Conservation (phyloP, 176 grass and related monocot genomes). For the Carex parvula region DNA sequence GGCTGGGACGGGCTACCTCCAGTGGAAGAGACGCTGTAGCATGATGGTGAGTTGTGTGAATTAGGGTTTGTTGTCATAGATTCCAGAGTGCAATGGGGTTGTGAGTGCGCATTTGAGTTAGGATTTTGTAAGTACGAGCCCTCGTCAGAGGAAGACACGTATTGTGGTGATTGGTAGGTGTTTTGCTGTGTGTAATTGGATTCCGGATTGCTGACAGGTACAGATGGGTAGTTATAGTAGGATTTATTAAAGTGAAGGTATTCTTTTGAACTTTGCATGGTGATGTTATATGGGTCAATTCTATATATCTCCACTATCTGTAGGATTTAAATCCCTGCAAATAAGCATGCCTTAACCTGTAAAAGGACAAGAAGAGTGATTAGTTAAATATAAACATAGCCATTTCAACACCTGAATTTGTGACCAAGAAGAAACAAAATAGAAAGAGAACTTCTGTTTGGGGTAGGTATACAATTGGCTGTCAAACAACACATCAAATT, state of each 20-base stretch:
- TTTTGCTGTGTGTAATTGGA: slow-evolving; percentile 11
- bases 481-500: neutral
- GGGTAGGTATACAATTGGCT: neutral
- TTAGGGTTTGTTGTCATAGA: slow-evolving; percentile 45
- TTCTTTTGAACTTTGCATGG: slow-evolving; percentile 31
- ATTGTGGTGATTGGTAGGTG: slow-evolving; percentile 19
- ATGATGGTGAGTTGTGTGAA: slow-evolving; percentile 58
- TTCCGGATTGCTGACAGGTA: slow-evolving; percentile 1
- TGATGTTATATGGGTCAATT: neutral
- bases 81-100: slow-evolving; percentile 68
- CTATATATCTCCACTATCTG: neutral
- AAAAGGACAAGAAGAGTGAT: neutral
- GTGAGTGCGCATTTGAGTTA: slow-evolving; percentile 1
- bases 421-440: neutral
- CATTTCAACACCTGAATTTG: neutral
- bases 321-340: neutral
- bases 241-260: slow-evolving; percentile 8
- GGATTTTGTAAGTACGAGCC: neutral
- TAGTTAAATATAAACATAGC: neutral
- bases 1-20: slow-evolving; percentile 65
- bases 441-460: neutral
- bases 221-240: slow-evolving; percentile 18
- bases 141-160: slow-evolving; percentile 29
- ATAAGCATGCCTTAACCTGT: neutral
- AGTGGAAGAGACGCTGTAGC: slow-evolving; percentile 37